phyloP scores from a whole-genome alignment of 2,329 filamentous ascomycete species.

The Curvularia spicifera region DNA sequence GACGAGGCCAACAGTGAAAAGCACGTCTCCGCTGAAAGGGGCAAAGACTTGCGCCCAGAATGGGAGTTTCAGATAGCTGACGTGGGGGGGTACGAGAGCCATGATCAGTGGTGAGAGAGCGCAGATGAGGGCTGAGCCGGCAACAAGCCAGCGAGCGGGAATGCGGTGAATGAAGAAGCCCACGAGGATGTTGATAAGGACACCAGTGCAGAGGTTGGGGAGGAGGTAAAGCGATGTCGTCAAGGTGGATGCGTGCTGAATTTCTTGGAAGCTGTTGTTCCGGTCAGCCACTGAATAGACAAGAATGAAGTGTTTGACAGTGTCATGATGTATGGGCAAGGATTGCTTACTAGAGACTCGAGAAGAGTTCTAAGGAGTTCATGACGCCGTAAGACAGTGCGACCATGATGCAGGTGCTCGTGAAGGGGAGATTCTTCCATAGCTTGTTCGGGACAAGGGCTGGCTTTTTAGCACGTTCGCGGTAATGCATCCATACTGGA shows the following conservation, averaged over 20 bases:
- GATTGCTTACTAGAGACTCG: slow-evolving; percentile 52
- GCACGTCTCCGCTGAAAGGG: slow-evolving; percentile 55
- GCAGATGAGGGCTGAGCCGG: slow-evolving; percentile 51
- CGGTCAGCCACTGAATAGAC: background rate
- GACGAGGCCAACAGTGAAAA: slow-evolving; percentile 64
- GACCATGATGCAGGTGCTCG: slow-evolving; percentile 59
- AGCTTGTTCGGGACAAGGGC: slow-evolving; percentile 48
- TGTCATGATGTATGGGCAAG: background rate
- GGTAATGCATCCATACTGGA: slow-evolving; percentile 42
- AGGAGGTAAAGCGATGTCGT: slow-evolving; percentile 53
- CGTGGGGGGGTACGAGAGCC: slow-evolving; percentile 58
- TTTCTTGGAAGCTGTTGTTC: slow-evolving; percentile 48
- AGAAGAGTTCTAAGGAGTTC: slow-evolving; percentile 49
- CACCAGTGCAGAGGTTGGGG: slow-evolving; percentile 49
- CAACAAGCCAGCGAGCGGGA: slow-evolving; percentile 52
- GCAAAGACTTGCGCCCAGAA: slow-evolving; percentile 52
- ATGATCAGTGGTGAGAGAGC: slow-evolving; percentile 61
- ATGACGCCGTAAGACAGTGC: slow-evolving; percentile 46
- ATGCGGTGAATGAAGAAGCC: slow-evolving; percentile 56
- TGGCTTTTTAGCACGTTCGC: slow-evolving; percentile 21
- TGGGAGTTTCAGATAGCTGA: slow-evolving; percentile 61
- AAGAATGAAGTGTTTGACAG: background rate
- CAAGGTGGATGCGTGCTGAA: slow-evolving; percentile 43
- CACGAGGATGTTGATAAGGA: slow-evolving; percentile 53
- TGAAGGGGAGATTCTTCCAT: slow-evolving; percentile 64